Base-by-base conservation (phyloP, 1,139 yeast genomes). In the Candida smagusa region DNA sequence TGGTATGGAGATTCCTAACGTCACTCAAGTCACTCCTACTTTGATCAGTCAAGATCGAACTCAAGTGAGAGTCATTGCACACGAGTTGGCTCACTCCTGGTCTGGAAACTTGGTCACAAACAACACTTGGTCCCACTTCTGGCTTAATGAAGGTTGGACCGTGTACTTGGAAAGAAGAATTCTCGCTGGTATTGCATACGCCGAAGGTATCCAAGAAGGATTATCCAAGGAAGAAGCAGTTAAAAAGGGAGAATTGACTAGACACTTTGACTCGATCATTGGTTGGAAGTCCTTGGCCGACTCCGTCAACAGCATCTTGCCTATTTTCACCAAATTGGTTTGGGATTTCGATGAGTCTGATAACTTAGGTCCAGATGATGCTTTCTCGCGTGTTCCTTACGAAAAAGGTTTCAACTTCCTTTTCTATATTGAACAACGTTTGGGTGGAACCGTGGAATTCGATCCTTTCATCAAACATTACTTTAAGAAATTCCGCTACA, bases 101-200 rank as follows among this genome's bases (percentile, higher is more conserved):
- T 77, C 88, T 3, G 96, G 96, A 33, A 88, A 88, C 58, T 71
- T 88, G 48, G 95, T 88, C 34, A 88, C 96, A 30, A 88, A 86
- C 63, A 80, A 85, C 52, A 82, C 92, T 0, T 88, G 96, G 94
- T 92, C 86, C 58, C 96, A 88, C 63, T 87, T 89, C 59, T 89
- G 96, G 95, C 72, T 89, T 47, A 89, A 89, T 57, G 97, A 89
- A 65, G 97, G 97, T 30, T 88, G 96, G 96, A 87, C 96, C 11
- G 96, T 89, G 22, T 89, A 88, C 57, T 63, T 89, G 28, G 96
- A 89, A 61, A 77, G 97, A 58, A 72, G 96, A 52, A 89, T 89
- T 44, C 67, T 81, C 31, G 96, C 86, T 24, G 77, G 74, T 6
- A 61, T 87, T 25, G 52, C 54, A 12, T 37, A 43, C 12, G 45